phyloP scores from a whole-genome alignment of 352 stramenopile species.

The Saprolegnia parasitica region DNA sequence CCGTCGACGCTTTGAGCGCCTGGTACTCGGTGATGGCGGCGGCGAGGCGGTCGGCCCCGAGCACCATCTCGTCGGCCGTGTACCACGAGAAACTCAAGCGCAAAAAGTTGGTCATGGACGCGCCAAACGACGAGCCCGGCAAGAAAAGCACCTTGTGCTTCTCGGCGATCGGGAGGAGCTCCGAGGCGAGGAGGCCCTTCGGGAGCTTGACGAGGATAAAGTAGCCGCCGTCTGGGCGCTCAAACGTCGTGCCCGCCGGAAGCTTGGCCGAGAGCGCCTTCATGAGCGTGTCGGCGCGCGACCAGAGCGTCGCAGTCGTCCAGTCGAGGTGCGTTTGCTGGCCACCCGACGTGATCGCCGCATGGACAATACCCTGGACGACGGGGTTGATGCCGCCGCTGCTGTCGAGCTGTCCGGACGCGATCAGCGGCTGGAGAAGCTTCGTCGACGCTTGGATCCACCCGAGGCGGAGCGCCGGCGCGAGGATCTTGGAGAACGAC shows the following conservation, averaged over 20 bases:
- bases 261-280: slow-evolving; percentile 49
- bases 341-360: slow-evolving; percentile 13
- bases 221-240: slow-evolving; percentile 67
- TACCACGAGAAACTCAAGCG: slow-evolving; percentile 84
- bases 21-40: slow-evolving; percentile 35
- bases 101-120: slow-evolving; percentile 85
- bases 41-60: slow-evolving; percentile 53
- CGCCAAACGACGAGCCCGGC: slow-evolving; percentile 60
- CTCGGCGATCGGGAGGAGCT: slow-evolving; percentile 47
- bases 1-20: slow-evolving; percentile 46
- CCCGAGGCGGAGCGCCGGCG: slow-evolving; percentile 84
- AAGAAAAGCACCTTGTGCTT: slow-evolving; percentile 68
- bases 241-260: slow-evolving; percentile 37
- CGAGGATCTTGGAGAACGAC: slow-evolving; percentile 95
- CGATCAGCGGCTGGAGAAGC: slow-evolving; percentile 42
- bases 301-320: slow-evolving; percentile 65
- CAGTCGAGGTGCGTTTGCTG: slow-evolving; percentile 76
- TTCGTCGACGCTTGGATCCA: slow-evolving; percentile 66
- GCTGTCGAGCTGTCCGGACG: slow-evolving; percentile 15
- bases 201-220: slow-evolving; percentile 79
- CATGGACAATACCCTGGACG: slow-evolving; percentile 21
- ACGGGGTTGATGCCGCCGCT: slow-evolving; percentile 24
- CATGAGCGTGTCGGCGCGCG: slow-evolving; percentile 71
- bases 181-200: slow-evolving; percentile 39
- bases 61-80: slow-evolving; percentile 57